Percentiles rank a stretch among this genome's conserved stretches.
Evolutionary conservation across 2,329 filamentous ascomycete species (phyloP).

Genomic region (Trichoderma koningii): DNA sequence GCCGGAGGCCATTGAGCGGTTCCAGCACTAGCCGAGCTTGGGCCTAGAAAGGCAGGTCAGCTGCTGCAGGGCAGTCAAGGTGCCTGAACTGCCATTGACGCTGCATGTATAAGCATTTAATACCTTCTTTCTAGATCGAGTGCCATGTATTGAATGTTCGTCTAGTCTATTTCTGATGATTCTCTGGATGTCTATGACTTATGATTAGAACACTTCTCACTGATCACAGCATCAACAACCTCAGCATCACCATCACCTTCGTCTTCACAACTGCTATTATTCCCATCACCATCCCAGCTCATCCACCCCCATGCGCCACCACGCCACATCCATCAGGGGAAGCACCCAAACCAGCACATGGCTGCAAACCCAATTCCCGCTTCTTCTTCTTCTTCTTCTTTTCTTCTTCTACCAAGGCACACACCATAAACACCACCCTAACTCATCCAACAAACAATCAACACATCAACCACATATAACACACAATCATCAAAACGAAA

Average conservation of each 20-base stretch:
- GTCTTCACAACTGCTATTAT: background rate
- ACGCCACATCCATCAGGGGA: conserved; percentile 20
- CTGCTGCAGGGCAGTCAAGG: background rate
- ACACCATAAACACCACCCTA: too few relatives aligned
- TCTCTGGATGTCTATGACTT: too few relatives aligned
- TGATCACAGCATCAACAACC: background rate
- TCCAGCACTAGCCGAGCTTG: background rate
- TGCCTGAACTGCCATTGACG: background rate
- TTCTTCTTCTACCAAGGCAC: background rate
- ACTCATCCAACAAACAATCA: too few relatives aligned
- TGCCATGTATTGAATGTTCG: too few relatives aligned
- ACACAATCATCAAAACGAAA: background rate
- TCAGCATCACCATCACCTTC: background rate
- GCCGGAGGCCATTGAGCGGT: background rate
- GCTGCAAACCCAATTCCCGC: conserved; percentile 12
- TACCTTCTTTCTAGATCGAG: too few relatives aligned
- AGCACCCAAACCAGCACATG: conserved; percentile 7
- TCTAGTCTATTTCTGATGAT: too few relatives aligned
- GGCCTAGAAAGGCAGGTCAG: conserved; percentile 1
- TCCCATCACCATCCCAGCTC: background rate
- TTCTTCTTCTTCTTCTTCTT: background rate
- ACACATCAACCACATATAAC: too few relatives aligned
- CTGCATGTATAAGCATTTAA: too few relatives aligned
- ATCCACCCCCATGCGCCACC: conserved; percentile 19
- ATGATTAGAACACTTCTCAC: too few relatives aligned